Evolutionary conservation across 208 protist species (phyloP), one percentile per base, ranked within the genome.

Genomic region (Wallacemonas sp.): DNA sequence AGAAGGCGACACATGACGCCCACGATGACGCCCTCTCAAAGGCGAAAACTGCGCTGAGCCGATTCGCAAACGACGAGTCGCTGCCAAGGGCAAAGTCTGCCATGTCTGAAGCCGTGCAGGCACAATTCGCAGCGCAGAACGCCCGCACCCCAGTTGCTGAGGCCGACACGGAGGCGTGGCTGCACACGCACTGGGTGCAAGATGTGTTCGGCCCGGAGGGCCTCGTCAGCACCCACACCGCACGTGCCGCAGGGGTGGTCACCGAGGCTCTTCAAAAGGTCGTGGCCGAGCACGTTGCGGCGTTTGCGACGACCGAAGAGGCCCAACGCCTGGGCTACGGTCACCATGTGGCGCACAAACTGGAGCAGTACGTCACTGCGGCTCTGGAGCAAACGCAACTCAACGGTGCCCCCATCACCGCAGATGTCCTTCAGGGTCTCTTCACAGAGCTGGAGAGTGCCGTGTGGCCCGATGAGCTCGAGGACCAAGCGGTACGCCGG

Each of bases 371-470:
- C 51, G 30, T 58, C 4, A 6, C 51, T 17, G 51, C 51, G 5
- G 51, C 51, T 14, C 6, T 58, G 51, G 51, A 33, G 51, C 51
- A 58, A 31, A 11, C 30, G n/a, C 51, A 58, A 19, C 51, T 58
- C 9, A 31, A 58, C 31, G 51, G 51, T 31, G n/a, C 28, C 12
- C 3, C 26, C 15, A 39, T 58, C 51, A 58, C 51, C 12, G 30
- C 51, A n/a, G 30, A 34, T 15, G 26, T 58, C 28, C 4, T 58
- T 8, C 30, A 9, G 14, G 51, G 24, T 17, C 28, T 58, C 30
- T 58, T 58, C 22, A 14, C 51, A 5, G 9, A 8, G 30, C 51
- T 58, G 14, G 51, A 39, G 30, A 9, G 30, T 14, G 5, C 24
- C 3, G 4, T 33, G n/a, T 27, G 51, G 14, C 17, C 17, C 0